phyloP scores from a whole-genome alignment of 352 stramenopile species.

The Pythium insidiosum region DNA sequence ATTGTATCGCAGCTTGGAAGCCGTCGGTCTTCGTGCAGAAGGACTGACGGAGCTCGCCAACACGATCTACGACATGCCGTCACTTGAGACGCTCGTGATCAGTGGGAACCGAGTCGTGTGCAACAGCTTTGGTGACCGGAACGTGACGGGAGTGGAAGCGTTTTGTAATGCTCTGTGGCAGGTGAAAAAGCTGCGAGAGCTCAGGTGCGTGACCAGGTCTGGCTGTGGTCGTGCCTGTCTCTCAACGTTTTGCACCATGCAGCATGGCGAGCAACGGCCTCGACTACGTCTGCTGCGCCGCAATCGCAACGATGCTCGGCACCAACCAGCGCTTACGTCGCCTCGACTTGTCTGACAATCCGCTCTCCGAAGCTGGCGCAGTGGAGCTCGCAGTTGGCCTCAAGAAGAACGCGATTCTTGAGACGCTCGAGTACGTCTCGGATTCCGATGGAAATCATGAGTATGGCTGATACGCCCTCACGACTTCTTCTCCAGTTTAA shows the following conservation, averaged over 20 bases:
- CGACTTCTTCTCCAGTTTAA: slow-evolving; percentile 17
- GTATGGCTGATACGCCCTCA: not conserved
- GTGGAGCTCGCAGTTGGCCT: slow-evolving; percentile 32
- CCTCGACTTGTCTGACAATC: slow-evolving; percentile 40
- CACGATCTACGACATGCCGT: slow-evolving; percentile 23
- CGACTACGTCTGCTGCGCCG: slow-evolving; percentile 37
- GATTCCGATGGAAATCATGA: not conserved
- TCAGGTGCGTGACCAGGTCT: slow-evolving; percentile 31
- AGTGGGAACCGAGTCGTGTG: slow-evolving; percentile 32
- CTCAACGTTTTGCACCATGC: not conserved
- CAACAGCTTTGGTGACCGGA: slow-evolving; percentile 55
- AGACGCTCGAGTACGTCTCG: slow-evolving; percentile 31
- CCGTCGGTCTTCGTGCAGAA: slow-evolving; percentile 35
- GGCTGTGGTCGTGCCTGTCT: not conserved
- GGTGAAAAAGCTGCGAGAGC: slow-evolving; percentile 23
- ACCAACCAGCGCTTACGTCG: slow-evolving; percentile 35
- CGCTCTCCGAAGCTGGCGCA: slow-evolving; percentile 31
- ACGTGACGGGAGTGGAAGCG: slow-evolving; percentile 33
- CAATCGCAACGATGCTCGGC: slow-evolving; percentile 40
- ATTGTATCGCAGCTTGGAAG: slow-evolving; percentile 26
- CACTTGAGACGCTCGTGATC: slow-evolving; percentile 39
- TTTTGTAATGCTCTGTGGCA: slow-evolving; percentile 52
- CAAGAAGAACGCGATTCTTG: slow-evolving; percentile 44
- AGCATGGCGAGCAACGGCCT: slow-evolving; percentile 45
- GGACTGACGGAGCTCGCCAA: slow-evolving; percentile 40